Conservation (phyloP, 2,329 filamentous ascomycete genomes). For the Aureobasidium sp. region DNA sequence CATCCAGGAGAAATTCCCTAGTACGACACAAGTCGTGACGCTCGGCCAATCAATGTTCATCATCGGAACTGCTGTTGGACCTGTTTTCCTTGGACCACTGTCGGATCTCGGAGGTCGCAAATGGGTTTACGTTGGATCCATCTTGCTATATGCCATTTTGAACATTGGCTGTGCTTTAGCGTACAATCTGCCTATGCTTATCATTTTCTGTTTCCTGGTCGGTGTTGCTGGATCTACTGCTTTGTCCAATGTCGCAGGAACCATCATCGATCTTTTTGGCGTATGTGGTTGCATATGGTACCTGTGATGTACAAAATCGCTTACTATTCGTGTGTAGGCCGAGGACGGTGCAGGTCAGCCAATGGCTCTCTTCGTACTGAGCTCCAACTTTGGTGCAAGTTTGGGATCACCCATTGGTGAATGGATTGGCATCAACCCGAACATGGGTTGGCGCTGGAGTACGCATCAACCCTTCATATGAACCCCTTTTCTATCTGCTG, state of each 20-base stretch:
- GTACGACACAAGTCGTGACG: slow-evolving; percentile 9
- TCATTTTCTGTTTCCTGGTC: slow-evolving; percentile 16
- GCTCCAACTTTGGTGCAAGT: slow-evolving; percentile 27
- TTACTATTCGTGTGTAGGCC: not conserved
- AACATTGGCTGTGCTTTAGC: slow-evolving; percentile 14
- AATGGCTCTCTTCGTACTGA: slow-evolving; percentile 29
- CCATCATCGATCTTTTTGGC: slow-evolving; percentile 16
- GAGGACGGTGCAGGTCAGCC: slow-evolving; percentile 20
- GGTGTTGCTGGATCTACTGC: slow-evolving; percentile 17
- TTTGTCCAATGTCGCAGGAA: slow-evolving; percentile 16
- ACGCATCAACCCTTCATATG: slow-evolving; percentile 4
- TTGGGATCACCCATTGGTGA: slow-evolving; percentile 26
- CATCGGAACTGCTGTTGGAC: slow-evolving; percentile 13
- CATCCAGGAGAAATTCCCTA: slow-evolving; percentile 2
- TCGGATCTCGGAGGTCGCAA: slow-evolving; percentile 12
- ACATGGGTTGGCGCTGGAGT: slow-evolving; percentile 44
- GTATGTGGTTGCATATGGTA: not conserved
- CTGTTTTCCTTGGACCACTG: slow-evolving; percentile 14
- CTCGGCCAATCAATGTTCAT: slow-evolving; percentile 15
- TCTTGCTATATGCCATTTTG: slow-evolving; percentile 2
- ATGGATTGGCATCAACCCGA: slow-evolving; percentile 25
- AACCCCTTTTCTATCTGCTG: slow-evolving; percentile 26
- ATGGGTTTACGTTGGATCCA: slow-evolving; percentile 14
- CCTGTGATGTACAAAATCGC: not conserved
- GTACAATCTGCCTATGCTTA: slow-evolving; percentile 16